Conservation (phyloP, 345 rosid genomes). For the Brassica cretica region DNA sequence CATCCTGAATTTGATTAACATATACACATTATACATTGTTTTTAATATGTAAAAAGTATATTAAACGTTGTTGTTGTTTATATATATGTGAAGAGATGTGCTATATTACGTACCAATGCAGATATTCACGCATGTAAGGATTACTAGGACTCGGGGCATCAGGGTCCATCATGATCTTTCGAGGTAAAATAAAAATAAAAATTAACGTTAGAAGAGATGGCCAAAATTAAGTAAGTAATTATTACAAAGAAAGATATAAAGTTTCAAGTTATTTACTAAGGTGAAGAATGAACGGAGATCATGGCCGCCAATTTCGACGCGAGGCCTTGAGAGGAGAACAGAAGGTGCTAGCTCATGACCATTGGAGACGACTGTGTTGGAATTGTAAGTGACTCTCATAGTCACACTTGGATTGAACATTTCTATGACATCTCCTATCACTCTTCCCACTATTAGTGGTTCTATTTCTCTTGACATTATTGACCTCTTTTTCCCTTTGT, state of each 20-base stretch:
- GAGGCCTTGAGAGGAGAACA: constrained; percentile 52
- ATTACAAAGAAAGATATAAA: neutral
- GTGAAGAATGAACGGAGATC: constrained; percentile 80
- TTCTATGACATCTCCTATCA: constrained; percentile 82
- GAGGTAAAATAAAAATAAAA: constrained; percentile 11
- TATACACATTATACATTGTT: neutral
- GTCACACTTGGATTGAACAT: constrained; percentile 59
- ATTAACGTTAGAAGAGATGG: neutral
- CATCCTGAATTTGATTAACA: constrained; percentile 55
- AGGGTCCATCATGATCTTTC: constrained; percentile 84
- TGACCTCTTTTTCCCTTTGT: neutral
- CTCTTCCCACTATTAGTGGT: constrained; percentile 60
- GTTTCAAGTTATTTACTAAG: constrained; percentile 43
- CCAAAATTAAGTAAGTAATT: neutral
- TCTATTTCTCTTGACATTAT: constrained; percentile 55
- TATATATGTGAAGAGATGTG: constrained; percentile 3
- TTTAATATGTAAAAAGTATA: neutral
- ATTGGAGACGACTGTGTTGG: constrained; percentile 67
- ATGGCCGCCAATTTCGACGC: constrained; percentile 72
- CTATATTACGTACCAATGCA: constrained; percentile 60
- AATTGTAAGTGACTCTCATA: constrained; percentile 58
- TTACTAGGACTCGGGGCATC: constrained; percentile 97
- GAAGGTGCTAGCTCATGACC: constrained; percentile 75
- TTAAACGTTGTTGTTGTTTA: neutral
- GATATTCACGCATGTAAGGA: constrained; percentile 75